These are phyloP conservation scores for Alternaria dauci DNA, from an alignment of 2,329 filamentous ascomycete species.

Conservation along the genomic window DNA sequence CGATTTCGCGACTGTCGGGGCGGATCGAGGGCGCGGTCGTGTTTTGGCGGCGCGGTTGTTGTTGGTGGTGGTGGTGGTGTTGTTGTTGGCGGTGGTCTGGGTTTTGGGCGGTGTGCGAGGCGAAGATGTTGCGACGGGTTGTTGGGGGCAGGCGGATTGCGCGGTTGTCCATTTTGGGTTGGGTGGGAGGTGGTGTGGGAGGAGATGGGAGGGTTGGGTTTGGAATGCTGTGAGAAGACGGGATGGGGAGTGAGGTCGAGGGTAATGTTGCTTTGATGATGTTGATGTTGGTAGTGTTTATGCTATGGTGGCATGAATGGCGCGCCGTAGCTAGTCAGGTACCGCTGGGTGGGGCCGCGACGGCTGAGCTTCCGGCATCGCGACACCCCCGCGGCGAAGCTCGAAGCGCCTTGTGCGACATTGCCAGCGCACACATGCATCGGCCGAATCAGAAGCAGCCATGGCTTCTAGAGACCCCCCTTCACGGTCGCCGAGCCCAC, in stretches of 20 bases:
- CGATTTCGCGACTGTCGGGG: conserved; percentile 24
- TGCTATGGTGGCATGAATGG: conserved; percentile 8
- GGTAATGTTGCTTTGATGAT: neutral
- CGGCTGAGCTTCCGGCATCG: neutral
- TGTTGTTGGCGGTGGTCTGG: conserved; percentile 16
- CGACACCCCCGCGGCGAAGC: conserved; percentile 9
- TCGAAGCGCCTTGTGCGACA: neutral
- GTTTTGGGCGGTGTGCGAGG: conserved; percentile 28
- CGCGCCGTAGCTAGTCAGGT: conserved; percentile 21
- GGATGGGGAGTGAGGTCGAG: conserved; percentile 2
- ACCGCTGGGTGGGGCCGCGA: conserved; percentile 5
- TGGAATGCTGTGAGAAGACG: neutral
- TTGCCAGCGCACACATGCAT: neutral
- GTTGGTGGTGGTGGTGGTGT: conserved; percentile 9
- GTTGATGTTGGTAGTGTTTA: neutral
- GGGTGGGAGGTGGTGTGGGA: neutral
- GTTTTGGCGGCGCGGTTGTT: conserved; percentile 34
- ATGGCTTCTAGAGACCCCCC: conserved; percentile 4
- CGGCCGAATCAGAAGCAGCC: neutral
- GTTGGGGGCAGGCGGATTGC: conserved; percentile 37
- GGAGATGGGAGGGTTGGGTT: neutral
- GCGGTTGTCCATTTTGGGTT: conserved; percentile 29
- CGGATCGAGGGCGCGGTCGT: conserved; percentile 29
- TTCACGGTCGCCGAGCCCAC: conserved; percentile 12
- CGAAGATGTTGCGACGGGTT: conserved; percentile 44